Evolutionary conservation across 257 asterid genomes (phyloP).

Genomic region (Plantago elongata): DNA sequence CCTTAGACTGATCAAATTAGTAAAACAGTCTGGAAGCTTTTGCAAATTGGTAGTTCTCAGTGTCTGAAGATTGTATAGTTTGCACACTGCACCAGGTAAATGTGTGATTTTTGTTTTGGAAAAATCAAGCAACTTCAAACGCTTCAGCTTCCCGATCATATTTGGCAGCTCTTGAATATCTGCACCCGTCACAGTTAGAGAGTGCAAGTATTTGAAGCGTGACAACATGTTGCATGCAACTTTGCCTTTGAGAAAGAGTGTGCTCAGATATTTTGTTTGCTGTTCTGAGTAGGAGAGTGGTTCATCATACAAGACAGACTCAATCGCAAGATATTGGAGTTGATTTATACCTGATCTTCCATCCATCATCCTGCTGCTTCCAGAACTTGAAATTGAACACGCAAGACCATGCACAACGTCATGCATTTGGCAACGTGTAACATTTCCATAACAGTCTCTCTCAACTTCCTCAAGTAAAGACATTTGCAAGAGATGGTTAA

Average conservation of each 20-base stretch:
- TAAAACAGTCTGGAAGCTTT: slow-evolving; percentile 15
- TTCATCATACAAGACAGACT: not conserved
- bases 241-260: slow-evolving; percentile 5
- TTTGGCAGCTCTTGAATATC: not conserved
- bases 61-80: slow-evolving; percentile 29
- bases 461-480: slow-evolving; percentile 26
- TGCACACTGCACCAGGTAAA: slow-evolving; percentile 15
- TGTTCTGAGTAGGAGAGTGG: not conserved
- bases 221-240: not conserved
- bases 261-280: slow-evolving; percentile 11
- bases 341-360: not conserved
- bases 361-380: not conserved
- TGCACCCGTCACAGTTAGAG: not conserved
- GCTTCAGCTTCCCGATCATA: slow-evolving; percentile 19
- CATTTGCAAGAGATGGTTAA: slow-evolving; percentile 12
- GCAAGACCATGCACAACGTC: slow-evolving; percentile 37
- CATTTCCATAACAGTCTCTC: not conserved
- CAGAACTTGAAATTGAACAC: slow-evolving; percentile 2
- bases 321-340: slow-evolving; percentile 3
- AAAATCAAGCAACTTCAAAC: slow-evolving; percentile 24
- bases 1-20: slow-evolving; percentile 19
- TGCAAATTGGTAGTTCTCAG: not conserved
- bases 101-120: not conserved
- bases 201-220: slow-evolving; percentile 18
- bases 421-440: slow-evolving; percentile 26